A percentile compares a stretch with the other conserved stretches of the same genome.
These are phyloP conservation scores for Erysiphe pulchra DNA, from an alignment of 2,329 filamentous ascomycete genomes.

Conservation along the genomic window DNA sequence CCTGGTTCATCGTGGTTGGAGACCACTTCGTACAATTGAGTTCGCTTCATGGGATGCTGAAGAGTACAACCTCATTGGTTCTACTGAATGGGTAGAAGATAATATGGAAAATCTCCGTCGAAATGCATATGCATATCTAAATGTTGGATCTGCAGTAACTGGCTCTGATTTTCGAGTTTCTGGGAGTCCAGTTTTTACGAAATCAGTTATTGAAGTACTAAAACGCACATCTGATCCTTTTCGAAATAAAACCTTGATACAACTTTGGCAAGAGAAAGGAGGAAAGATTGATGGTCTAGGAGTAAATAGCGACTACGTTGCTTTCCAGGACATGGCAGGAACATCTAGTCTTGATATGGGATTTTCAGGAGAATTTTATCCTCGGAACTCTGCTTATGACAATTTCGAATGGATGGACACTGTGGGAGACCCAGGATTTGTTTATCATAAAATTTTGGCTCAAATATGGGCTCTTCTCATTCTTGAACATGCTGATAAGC, in stretches of 20 bases:
- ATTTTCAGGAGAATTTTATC: constrained; percentile 40
- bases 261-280: constrained; percentile 46
- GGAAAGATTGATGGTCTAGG: constrained; percentile 41
- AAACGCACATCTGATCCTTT: constrained; percentile 48
- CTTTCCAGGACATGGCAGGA: constrained; percentile 79
- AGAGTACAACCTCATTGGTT: constrained; percentile 82
- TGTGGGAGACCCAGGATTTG: constrained; percentile 58
- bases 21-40: constrained; percentile 77
- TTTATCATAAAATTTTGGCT: constrained; percentile 54
- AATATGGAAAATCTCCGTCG: constrained; percentile 46
- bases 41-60: constrained; percentile 93
- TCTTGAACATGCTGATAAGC: constrained; percentile 59
- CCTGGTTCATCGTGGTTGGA: constrained; percentile 55
- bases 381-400: constrained; percentile 70
- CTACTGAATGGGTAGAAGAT: constrained; percentile 83
- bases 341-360: constrained; percentile 67
- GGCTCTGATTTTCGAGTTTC: constrained; percentile 51
- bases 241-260: constrained; percentile 43
- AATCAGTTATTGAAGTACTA: constrained; percentile 45
- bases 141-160: constrained; percentile 61
- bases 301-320: constrained; percentile 57
- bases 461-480: constrained; percentile 63
- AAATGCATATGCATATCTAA: constrained; percentile 68
- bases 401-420: constrained; percentile 65
- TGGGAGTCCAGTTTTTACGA: constrained; percentile 57